phyloP scores from a whole-genome alignment of 768 basidiomycete genomes.

The Rhizopogon vulgaris region DNA sequence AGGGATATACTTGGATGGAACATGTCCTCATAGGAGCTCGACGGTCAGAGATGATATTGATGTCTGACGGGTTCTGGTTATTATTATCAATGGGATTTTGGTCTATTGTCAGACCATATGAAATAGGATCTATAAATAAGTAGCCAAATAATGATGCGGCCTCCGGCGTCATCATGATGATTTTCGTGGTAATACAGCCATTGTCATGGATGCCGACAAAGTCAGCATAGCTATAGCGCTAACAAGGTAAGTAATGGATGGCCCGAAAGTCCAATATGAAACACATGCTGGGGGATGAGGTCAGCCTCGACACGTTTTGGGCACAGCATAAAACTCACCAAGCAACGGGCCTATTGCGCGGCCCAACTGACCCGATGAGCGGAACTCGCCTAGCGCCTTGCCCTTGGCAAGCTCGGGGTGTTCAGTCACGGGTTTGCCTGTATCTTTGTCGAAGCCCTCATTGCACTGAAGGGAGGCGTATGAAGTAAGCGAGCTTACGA shows the following conservation, averaged over 20 bases:
- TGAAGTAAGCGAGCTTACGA: constrained; percentile 89
- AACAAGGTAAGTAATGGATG: constrained; percentile 64
- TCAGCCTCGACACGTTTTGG: constrained; percentile 8
- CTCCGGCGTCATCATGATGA: constrained; percentile 3
- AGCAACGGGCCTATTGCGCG: constrained; percentile 88
- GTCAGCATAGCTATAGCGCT: constrained; percentile 61
- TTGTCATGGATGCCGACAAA: constrained; percentile 53
- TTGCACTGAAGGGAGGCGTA: constrained; percentile 90
- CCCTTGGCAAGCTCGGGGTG: constrained; percentile 78
- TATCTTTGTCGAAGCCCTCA: constrained; percentile 53
- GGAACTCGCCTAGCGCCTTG: constrained; percentile 75
- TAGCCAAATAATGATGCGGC: neutral
- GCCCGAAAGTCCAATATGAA: constrained; percentile 85
- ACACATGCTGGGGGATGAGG: constrained; percentile 55
- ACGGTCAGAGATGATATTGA: neutral
- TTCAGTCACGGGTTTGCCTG: constrained; percentile 47
- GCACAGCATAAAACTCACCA: constrained; percentile 40
- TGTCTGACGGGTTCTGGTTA: too few relatives aligned
- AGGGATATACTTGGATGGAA: neutral
- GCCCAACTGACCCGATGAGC: constrained; percentile 92
- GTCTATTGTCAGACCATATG: neutral
- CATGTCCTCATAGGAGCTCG: neutral
- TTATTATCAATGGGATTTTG: neutral
- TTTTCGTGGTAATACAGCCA: constrained; percentile 21
- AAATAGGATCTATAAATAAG: neutral